Evolutionary conservation across 495 filamentous ascomycete genomes (phyloP).

Genomic region (Trichoderma reesei): DNA sequence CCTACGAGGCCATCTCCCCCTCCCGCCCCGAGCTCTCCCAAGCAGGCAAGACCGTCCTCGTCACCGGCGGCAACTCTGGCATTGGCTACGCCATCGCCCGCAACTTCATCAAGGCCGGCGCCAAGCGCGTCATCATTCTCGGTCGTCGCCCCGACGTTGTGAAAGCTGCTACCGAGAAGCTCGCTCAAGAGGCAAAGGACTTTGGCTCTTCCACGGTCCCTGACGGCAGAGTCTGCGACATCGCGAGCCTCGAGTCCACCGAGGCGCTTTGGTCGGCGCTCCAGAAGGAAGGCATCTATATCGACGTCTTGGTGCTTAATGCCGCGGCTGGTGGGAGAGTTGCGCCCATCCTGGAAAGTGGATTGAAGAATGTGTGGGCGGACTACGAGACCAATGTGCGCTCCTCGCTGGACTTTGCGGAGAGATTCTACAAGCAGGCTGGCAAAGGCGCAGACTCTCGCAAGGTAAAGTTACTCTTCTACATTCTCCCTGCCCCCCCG

Average conservation of each 20-base stretch:
- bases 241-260: constrained; percentile 14
- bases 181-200: background rate
- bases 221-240: constrained; percentile 17
- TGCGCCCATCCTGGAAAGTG: constrained; percentile 18
- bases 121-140: constrained; percentile 20
- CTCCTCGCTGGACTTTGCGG: constrained; percentile 21
- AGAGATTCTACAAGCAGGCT: constrained; percentile 22
- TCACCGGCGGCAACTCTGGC: constrained; percentile 34
- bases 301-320: constrained; percentile 27
- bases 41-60: constrained; percentile 34
- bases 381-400: constrained; percentile 20
- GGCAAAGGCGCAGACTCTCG: constrained; percentile 1
- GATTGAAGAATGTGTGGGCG: constrained; percentile 17
- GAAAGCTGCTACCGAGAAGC: constrained; percentile 12
- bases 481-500: background rate
- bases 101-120: constrained; percentile 23
- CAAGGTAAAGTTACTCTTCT: constrained; percentile 10
- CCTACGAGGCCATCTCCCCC: constrained; percentile 33
- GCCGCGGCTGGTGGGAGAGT: constrained; percentile 11
- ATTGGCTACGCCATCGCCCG: constrained; percentile 28
- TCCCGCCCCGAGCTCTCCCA: constrained; percentile 34
- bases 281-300: constrained; percentile 13
- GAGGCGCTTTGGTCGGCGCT: constrained; percentile 21
- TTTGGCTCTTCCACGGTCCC: constrained; percentile 3
- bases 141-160: constrained; percentile 18